These are phyloP conservation scores for Leptomonas pyrrhocoris DNA, from an alignment of 208 protist genomes.

Conservation along the genomic window DNA sequence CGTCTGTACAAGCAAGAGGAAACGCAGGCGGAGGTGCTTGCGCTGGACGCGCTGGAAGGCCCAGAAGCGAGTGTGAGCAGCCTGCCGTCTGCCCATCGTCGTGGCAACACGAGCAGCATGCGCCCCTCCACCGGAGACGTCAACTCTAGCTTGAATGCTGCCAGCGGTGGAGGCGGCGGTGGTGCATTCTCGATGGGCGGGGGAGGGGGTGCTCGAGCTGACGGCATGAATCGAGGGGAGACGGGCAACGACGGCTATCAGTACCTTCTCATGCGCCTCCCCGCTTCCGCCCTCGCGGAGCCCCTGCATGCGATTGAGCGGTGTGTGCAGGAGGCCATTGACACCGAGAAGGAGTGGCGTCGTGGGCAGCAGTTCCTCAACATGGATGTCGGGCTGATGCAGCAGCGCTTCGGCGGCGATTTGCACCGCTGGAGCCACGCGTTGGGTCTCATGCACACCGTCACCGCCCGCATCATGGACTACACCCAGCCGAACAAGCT, in stretches of 20 bases:
- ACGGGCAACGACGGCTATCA: constrained; percentile 44
- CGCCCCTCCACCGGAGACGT: constrained; percentile 7
- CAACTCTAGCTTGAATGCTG: not conserved
- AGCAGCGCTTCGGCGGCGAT: constrained; percentile 81
- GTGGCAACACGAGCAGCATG: constrained; percentile 9
- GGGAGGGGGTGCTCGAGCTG: not conserved
- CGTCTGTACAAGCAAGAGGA: constrained; percentile 64
- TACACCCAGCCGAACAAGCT: constrained; percentile 88
- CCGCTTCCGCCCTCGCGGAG: constrained; percentile 51
- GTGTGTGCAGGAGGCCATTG: constrained; percentile 72
- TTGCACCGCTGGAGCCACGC: constrained; percentile 73
- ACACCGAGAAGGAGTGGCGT: constrained; percentile 82
- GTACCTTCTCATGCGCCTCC: constrained; percentile 58
- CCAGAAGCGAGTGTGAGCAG: constrained; percentile 3
- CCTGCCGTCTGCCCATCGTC: constrained; percentile 13
- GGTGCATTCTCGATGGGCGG: not conserved
- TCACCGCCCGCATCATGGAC: constrained; percentile 81
- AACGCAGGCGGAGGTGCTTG: constrained; percentile 24
- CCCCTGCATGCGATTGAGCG: constrained; percentile 81
- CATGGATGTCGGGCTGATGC: constrained; percentile 79
- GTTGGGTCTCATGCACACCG: constrained; percentile 64
- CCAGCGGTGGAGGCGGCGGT: constrained; percentile 2
- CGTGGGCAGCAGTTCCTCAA: constrained; percentile 85
- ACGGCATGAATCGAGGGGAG: not conserved
- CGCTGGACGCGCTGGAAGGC: not conserved